Evolutionary conservation across 257 asterid genomes (phyloP), one percentile per base, ranked within the genome.

Genomic region (Sherardia arvensis): DNA sequence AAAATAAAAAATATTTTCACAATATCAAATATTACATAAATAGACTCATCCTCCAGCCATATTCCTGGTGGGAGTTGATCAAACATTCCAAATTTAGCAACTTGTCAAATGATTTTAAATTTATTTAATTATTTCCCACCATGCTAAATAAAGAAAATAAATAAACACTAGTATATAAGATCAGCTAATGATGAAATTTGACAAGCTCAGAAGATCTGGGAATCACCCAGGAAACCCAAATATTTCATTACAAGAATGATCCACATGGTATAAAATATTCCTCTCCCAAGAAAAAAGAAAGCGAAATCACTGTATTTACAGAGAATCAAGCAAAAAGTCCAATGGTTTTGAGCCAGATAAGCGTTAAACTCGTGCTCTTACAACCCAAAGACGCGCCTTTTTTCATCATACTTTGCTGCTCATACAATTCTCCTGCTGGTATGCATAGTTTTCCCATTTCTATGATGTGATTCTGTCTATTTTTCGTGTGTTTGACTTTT

Each of bases 181-280:
- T 21, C 3, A 29, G 21, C 40, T 60, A 49, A 14, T 32, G 12
- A 21, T 28, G 14, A 28, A 30, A 59, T 59, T 40, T 18, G 23
- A 49, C 20, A 20, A 49, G 23, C 56, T 18, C 60, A 11, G n/a
- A 59, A 59, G 61, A 60, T 25, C 61, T 59, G 61, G 72, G 49
- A 67, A 18, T 59, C 21, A 47, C 32, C 27, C 53, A 62, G 30
- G 27, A 32, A 59, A 47, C 63, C 34, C 1, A 30, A n/a, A 11
- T 43, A 20, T 14, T 43, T 43, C 20, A 43, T 14, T 43, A 14
- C 14, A 29, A 17, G 14, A 29, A 57, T 57, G 62, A 57, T 28
- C 43, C 9, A 11, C 18, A 59, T 32, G 63, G 9, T n/a, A 59
- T 59, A 30, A 29, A 17, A 22, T 26, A 49, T 49, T 54, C 28